Percentiles rank a stretch among this genome's conserved stretches.
Conservation (phyloP, 2,329 filamentous ascomycete species). For the Alternaria burnsii region DNA sequence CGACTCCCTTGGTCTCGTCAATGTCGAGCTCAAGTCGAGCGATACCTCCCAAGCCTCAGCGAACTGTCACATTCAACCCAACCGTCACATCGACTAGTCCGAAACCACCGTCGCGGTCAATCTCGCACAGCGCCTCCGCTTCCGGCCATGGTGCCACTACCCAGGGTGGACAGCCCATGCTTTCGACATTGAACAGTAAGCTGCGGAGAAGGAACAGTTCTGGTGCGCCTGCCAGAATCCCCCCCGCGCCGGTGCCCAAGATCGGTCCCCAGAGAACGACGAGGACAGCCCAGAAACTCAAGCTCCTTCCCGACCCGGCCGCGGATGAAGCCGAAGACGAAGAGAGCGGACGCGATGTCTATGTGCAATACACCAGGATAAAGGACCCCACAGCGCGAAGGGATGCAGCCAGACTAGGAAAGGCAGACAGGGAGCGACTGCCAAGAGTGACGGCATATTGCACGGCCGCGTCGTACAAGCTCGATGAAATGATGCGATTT, state of each 20-base stretch:
- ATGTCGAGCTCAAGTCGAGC: slow-evolving; percentile 38
- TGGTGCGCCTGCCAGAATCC: slow-evolving; percentile 64
- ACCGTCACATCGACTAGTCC: slow-evolving; percentile 59
- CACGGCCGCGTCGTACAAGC: slow-evolving; percentile 88
- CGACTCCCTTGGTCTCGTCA: slow-evolving; percentile 50
- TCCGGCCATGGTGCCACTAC: slow-evolving; percentile 45
- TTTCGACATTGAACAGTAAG: slow-evolving; percentile 86
- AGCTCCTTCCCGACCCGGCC: slow-evolving; percentile 92
- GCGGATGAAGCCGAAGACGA: slow-evolving; percentile 80
- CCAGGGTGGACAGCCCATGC: slow-evolving; percentile 54
- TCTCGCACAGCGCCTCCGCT: slow-evolving; percentile 38
- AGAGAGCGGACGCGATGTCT: slow-evolving; percentile 93
- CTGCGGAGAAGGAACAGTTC: slow-evolving; percentile 86
- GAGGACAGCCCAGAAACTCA: slow-evolving; percentile 95
- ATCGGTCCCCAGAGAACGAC: slow-evolving; percentile 95
- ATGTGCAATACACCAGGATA: slow-evolving; percentile 96
- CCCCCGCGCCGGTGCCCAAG: slow-evolving; percentile 65
- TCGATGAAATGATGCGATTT: slow-evolving; percentile 89
- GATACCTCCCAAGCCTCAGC: slow-evolving; percentile 53
- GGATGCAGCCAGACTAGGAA: slow-evolving; percentile 90
- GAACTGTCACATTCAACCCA: slow-evolving; percentile 81
- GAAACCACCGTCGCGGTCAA: slow-evolving; percentile 46
- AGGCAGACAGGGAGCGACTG: slow-evolving; percentile 86
- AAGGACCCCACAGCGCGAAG: slow-evolving; percentile 93
- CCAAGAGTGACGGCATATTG: slow-evolving; percentile 97